Percentiles rank a stretch among this genome's conserved stretches.
Evolutionary conservation across 768 basidiomycete genomes (phyloP).

Genomic region (Phanerochaete carnosa): DNA sequence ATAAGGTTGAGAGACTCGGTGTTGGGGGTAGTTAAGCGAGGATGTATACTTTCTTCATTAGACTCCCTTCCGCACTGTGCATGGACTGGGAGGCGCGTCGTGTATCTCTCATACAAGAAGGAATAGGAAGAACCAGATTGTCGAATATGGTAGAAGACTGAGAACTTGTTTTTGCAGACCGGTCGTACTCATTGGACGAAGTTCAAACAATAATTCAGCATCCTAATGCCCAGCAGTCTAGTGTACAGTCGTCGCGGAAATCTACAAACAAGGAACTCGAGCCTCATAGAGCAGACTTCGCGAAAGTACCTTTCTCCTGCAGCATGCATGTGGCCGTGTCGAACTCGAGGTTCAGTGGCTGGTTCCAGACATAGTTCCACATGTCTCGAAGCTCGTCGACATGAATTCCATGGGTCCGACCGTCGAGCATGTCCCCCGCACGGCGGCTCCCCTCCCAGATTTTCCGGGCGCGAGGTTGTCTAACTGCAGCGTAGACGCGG

Average conservation of each 20-base stretch:
- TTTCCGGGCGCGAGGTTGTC: constrained; percentile 46
- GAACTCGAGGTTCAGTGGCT: constrained; percentile 39
- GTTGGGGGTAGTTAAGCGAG: background rate
- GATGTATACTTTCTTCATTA: too few relatives aligned
- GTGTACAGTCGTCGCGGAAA: too few relatives aligned
- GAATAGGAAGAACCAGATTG: too few relatives aligned
- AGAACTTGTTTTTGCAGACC: too few relatives aligned
- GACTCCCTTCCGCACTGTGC: too few relatives aligned
- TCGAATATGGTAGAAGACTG: too few relatives aligned
- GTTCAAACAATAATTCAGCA: too few relatives aligned
- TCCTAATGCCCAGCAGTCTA: too few relatives aligned
- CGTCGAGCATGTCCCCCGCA: constrained; percentile 44
- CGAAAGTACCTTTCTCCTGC: background rate
- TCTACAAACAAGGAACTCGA: too few relatives aligned
- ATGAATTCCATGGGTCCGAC: constrained; percentile 33
- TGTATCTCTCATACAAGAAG: too few relatives aligned
- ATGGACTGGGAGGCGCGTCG: too few relatives aligned
- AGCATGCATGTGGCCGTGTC: constrained; percentile 21
- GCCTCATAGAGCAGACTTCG: constrained; percentile 12
- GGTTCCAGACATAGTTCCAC: constrained; percentile 49
- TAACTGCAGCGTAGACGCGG: constrained; percentile 40
- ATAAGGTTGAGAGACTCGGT: background rate
- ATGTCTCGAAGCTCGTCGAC: constrained; percentile 33
- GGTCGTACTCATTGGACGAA: too few relatives aligned
- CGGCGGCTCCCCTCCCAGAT: constrained; percentile 40